Percentiles rank a stretch among this genome's conserved stretches.
Conservation (phyloP, 2,329 filamentous ascomycete genomes). For the Aphanoascus verrucosus region DNA sequence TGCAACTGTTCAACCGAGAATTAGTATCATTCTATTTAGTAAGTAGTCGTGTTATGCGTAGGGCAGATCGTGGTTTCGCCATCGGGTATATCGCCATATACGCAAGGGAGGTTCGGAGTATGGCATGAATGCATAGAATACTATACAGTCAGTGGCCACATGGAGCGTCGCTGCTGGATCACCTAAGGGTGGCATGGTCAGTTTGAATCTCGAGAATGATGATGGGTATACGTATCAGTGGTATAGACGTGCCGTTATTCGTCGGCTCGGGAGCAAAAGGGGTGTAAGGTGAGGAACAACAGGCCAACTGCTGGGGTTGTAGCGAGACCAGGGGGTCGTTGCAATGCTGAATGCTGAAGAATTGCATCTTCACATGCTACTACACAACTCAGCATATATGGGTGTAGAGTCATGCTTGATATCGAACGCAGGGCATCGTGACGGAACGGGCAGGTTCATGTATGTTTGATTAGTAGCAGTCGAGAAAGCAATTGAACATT, state of each 20-base stretch:
- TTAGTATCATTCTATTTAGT: no score
- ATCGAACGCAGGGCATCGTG: neutral
- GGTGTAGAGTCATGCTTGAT: neutral
- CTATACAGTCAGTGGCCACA: neutral
- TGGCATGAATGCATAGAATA: slow-evolving; percentile 7
- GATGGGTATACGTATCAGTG: slow-evolving; percentile 1
- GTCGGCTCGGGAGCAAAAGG: neutral
- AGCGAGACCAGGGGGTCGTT: neutral
- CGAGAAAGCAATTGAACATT: slow-evolving; percentile 7
- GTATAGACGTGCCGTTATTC: neutral
- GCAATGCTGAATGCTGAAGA: neutral
- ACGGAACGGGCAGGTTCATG: slow-evolving; percentile 6
- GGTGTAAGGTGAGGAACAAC: neutral
- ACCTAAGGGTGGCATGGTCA: neutral
- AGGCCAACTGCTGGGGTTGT: neutral
- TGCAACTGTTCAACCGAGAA: no score
- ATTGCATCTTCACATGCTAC: neutral
- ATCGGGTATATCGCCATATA: no score
- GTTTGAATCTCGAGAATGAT: neutral
- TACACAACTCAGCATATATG: neutral
- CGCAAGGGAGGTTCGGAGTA: neutral
- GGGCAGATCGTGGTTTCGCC: no score
- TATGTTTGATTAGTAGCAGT: slow-evolving; percentile 10
- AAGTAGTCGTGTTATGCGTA: no score
- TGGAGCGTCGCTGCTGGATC: slow-evolving; percentile 1